Evolutionary conservation across 2,329 filamentous ascomycete genomes (phyloP).

Genomic region (Monilinia fructicola): DNA sequence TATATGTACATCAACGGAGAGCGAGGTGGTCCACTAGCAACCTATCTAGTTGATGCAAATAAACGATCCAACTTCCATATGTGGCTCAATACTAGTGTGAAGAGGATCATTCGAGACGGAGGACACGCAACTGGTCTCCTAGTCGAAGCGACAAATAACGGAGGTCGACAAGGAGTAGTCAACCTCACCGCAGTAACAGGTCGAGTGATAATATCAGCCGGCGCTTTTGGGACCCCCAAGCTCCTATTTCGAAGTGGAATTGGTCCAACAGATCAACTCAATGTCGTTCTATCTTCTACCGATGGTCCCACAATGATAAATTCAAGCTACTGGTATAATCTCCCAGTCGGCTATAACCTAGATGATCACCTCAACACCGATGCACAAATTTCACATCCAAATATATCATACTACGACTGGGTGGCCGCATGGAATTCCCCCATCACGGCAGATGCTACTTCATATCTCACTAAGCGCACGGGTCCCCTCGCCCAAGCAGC

Average conservation of each 20-base stretch:
- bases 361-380: constrained; percentile 61
- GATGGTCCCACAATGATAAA: constrained; percentile 54
- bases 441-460: constrained; percentile 45
- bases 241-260: constrained; percentile 66
- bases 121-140: constrained; percentile 66
- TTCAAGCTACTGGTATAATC: constrained; percentile 53
- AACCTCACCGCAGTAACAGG: constrained; percentile 59
- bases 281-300: constrained; percentile 49
- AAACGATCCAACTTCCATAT: constrained; percentile 64
- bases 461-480: constrained; percentile 52
- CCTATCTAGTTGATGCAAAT: constrained; percentile 65
- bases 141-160: constrained; percentile 54
- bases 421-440: constrained; percentile 57
- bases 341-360: constrained; percentile 60
- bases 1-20: constrained; percentile 69
- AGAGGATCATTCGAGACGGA: constrained; percentile 62
- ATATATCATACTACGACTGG: constrained; percentile 63
- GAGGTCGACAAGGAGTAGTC: constrained; percentile 59
- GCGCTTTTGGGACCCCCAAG: constrained; percentile 61
- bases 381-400: constrained; percentile 51
- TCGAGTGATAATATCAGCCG: constrained; percentile 66
- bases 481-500: constrained; percentile 64
- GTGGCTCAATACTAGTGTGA: constrained; percentile 65
- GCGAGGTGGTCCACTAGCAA: constrained; percentile 67
- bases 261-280: constrained; percentile 49